Conservation (phyloP, 2,329 filamentous ascomycete species). For the Ambrosiella cleistominuta region DNA sequence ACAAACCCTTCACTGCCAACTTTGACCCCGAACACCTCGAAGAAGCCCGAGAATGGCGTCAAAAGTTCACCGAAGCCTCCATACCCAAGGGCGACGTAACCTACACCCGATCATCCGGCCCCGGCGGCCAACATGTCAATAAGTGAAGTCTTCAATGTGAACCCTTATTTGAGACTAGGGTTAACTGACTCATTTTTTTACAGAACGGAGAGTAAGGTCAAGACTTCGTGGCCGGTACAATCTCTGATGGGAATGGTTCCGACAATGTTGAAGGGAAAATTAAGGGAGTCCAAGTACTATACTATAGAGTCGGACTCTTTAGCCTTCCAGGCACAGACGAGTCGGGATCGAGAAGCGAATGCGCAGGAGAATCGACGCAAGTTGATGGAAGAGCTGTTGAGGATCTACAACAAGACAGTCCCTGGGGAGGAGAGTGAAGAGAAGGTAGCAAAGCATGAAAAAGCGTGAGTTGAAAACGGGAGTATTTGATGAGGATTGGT, state of each 20-base stretch:
- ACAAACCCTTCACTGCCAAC: slow-evolving; percentile 30
- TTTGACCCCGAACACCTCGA: slow-evolving; percentile 33
- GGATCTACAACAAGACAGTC: slow-evolving; percentile 29
- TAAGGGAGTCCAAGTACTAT: slow-evolving; percentile 39
- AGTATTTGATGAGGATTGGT: background rate
- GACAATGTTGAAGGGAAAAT: slow-evolving; percentile 26
- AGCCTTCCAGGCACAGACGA: slow-evolving; percentile 36
- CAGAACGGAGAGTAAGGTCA: slow-evolving; percentile 43
- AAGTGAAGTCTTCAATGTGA: slow-evolving; percentile 27
- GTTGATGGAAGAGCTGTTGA: slow-evolving; percentile 29
- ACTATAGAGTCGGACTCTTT: slow-evolving; percentile 32
- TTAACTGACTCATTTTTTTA: background rate
- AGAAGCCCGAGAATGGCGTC: slow-evolving; percentile 35
- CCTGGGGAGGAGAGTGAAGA: slow-evolving; percentile 29
- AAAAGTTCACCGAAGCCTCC: slow-evolving; percentile 24
- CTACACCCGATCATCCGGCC: slow-evolving; percentile 41
- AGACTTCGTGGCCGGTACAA: slow-evolving; percentile 31
- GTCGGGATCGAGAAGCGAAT: slow-evolving; percentile 34
- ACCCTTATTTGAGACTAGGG: background rate
- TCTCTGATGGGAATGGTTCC: slow-evolving; percentile 31
- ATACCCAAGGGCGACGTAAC: slow-evolving; percentile 35
- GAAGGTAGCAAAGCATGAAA: slow-evolving; percentile 31
- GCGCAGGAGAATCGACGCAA: slow-evolving; percentile 34
- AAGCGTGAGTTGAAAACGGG: slow-evolving; percentile 24
- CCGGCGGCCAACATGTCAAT: slow-evolving; percentile 45